Percentiles rank a stretch among this genome's conserved stretches.
Conservation (phyloP, 106 monocot species). For the Ottelia alismoides region DNA sequence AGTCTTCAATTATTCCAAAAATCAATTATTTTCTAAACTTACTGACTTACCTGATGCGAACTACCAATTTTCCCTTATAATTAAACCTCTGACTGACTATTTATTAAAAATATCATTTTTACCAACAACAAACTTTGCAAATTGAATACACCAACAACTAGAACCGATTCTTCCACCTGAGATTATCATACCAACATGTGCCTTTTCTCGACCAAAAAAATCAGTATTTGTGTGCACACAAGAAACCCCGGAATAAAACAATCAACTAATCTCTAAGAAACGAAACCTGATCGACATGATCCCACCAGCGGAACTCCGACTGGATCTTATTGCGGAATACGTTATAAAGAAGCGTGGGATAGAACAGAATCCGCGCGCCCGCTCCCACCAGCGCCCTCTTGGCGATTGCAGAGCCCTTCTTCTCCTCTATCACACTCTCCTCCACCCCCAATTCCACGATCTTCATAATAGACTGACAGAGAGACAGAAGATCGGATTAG, state of each 20-base stretch:
- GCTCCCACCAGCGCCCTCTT: constrained; percentile 59
- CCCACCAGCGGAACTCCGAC: constrained; percentile 93
- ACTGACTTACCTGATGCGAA: too few species aligned
- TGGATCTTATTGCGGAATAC: constrained; percentile 72
- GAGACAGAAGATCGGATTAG: too few species aligned
- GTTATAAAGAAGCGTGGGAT: constrained; percentile 83
- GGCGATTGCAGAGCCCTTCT: constrained; percentile 4
- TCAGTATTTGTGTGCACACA: background rate
- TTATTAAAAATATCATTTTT: too few species aligned
- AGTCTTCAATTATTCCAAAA: too few species aligned
- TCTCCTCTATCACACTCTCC: background rate
- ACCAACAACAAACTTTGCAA: too few species aligned
- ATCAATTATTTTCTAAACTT: too few species aligned
- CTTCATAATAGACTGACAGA: too few species aligned
- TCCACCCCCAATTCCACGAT: too few species aligned
- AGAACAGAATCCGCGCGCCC: constrained; percentile 69
- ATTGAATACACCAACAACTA: too few species aligned
- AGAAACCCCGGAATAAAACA: background rate
- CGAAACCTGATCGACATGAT: constrained; percentile 82
- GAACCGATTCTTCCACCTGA: background rate
- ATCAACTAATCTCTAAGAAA: too few species aligned
- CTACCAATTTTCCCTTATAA: too few species aligned
- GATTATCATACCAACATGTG: background rate
- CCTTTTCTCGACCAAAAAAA: background rate
- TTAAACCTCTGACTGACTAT: too few species aligned